phyloP scores from a whole-genome alignment of 306 rosid genomes.

The Cucurbita argyrosperma region DNA sequence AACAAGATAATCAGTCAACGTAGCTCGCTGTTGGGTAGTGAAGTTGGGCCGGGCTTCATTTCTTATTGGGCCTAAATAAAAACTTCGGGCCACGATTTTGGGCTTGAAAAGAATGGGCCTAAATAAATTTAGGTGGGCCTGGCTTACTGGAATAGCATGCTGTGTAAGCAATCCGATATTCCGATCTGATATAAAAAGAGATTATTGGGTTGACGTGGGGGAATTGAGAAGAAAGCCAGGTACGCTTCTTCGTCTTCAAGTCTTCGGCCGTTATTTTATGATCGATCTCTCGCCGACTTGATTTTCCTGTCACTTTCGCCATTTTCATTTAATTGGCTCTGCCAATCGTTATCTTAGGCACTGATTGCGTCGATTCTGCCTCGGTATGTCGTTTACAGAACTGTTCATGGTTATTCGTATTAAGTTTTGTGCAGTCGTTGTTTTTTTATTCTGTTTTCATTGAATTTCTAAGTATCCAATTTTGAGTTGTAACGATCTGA shows the following conservation, averaged over 20 bases:
- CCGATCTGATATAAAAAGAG: neutral
- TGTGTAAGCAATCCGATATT: neutral
- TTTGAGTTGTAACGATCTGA: constrained; percentile 11
- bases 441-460: neutral
- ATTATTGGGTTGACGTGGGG: neutral
- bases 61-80: neutral
- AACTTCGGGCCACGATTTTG: neutral
- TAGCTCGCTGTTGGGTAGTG: no score
- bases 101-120: neutral
- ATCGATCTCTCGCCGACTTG: neutral
- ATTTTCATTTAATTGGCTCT: neutral
- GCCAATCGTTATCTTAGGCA: neutral
- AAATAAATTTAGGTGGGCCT: neutral
- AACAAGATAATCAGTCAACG: no score
- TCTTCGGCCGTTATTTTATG: neutral
- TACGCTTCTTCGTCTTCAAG: constrained; percentile 7
- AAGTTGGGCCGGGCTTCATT: neutral
- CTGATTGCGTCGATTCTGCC: neutral
- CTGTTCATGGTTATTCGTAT: neutral
- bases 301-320: neutral
- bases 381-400: neutral
- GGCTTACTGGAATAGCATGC: neutral
- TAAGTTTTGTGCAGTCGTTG: neutral
- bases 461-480: neutral
- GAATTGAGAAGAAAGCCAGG: neutral